Base-by-base conservation (phyloP, 2,329 filamentous ascomycete species). In the Aspergillus sp. region DNA sequence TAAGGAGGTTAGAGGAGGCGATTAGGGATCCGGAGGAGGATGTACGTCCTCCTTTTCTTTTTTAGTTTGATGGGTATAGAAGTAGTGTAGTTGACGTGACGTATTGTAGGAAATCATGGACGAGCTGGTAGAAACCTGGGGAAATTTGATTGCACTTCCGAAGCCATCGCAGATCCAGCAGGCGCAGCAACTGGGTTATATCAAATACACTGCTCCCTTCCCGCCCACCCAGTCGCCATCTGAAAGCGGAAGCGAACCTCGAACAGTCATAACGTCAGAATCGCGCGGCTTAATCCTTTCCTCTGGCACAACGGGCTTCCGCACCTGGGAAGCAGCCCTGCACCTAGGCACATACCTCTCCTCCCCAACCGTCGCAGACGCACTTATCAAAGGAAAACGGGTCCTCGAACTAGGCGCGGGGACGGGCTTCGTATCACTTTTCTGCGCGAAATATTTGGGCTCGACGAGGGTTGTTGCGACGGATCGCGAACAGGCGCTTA, bases 11-110 rank as follows among this genome's bases (percentile, higher is more conserved):
- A 45, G 88, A 95, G 66, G 71, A 76, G 25, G 80, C 85, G 30
- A 88, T 95, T 43, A 76, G 81, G 49, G 83, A 95, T 65, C 90
- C 89, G 68, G 87, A 95, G 58, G 77, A 88, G 76, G 82, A 95
- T 84, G 90, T 95, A 85, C 63, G 66, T 58, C 15, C 15, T 15
- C 17, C 10, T 44, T 12, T 22, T 6, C 3, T 32, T 32, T 35
- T 27, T 4, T 27, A 1, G 13, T 35, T 35, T 35, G 13, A n/a
- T 35, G 32, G 13, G 17, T 41, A 22, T 15, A n/a, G 25, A 9
- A 25, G 19, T 38, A 44, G 32, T 20, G 37, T 39, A 39, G 37
- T 39, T 39, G 17, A 39, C 17, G 37, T 17, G 37, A 10, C 25
- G 5, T 45, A 17, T 41, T 39, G 53, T 70, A 96, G 90, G 89